Evolutionary conservation across 1,139 yeast genomes (phyloP), one percentile per base, ranked within the genome.

Genomic region (Arxiozyma bovina): DNA sequence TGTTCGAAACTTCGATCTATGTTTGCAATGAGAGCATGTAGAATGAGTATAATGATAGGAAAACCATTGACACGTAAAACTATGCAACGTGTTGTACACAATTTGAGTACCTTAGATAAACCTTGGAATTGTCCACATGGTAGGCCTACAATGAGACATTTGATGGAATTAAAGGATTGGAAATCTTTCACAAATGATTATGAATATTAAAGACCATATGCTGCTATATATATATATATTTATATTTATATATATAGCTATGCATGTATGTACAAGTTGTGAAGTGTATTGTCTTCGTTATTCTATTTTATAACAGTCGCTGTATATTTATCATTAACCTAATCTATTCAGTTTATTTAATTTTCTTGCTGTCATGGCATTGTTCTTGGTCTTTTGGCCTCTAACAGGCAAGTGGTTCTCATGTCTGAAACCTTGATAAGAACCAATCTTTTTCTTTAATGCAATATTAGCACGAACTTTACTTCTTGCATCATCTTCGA

Each of bases 61-160:
- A 85, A 80, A 59, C 78, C 85, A 1, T 72, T 93, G 50, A 77
- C 75, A 5, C 63, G 56, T 25, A 71, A 69, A 11, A 78, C 80
- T 8, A 94, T 94, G 99, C 67, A 70, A 1, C 72, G 68, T 48
- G 82, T 93, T 1, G 91, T 93, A 2, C 68, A 72, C 38, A 79
- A 90, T 62, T 73, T 94, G 55, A 81, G 94, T 22, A 72, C 70
- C 0, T 73, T 94, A 43, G 93, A 90, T 58, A 88, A 88, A 64
- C 99, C 99, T 0, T 94, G 99, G 99, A 93, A 91, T 65, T 93
- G 99, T 69, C 99, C 99, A 0, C 99, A 93, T 70, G 99, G 99
- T 0, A 74, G 99, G 58, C 99, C 99, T 0, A 93, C 99, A 1
- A 81, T 93, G 85, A 76, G 99, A 55, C 98, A 93, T 69, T 73